Evolutionary conservation across 495 filamentous ascomycete genomes (phyloP).

Genomic region (Podospora appendiculata): DNA sequence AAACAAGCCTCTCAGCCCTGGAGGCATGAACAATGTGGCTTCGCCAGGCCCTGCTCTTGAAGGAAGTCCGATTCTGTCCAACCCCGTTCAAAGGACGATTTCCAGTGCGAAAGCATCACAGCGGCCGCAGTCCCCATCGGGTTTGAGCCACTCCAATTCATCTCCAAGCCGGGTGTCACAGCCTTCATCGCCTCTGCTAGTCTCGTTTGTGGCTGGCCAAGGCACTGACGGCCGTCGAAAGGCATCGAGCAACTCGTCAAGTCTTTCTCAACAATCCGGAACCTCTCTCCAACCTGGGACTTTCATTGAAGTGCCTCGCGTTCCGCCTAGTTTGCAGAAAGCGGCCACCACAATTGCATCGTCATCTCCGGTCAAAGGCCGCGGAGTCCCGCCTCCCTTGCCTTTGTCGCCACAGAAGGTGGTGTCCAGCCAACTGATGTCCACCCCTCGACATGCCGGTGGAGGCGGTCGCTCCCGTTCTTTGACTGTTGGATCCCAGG

Average conservation of each 20-base stretch:
- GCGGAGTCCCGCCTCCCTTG: constrained; percentile 46
- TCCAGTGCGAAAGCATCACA: constrained; percentile 68
- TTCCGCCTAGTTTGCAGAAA: constrained; percentile 52
- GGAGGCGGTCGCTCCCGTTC: constrained; percentile 62
- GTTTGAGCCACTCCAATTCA: constrained; percentile 66
- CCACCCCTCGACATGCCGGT: constrained; percentile 37
- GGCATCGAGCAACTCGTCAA: constrained; percentile 82
- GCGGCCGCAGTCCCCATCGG: constrained; percentile 79
- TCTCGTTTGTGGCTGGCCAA: constrained; percentile 81
- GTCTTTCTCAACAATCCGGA: constrained; percentile 68
- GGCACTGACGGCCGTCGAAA: constrained; percentile 40
- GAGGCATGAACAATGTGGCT: constrained; percentile 27
- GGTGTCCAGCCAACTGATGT: constrained; percentile 21
- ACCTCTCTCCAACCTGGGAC: constrained; percentile 65
- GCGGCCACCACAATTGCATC: constrained; percentile 52
- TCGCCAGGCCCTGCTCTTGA: constrained; percentile 61
- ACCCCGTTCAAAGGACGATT: constrained; percentile 71
- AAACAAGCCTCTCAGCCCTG: constrained; percentile 40
- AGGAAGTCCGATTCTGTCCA: constrained; percentile 73
- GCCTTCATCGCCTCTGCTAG: constrained; percentile 86
- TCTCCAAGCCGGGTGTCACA: constrained; percentile 85
- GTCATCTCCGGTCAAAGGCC: constrained; percentile 69
- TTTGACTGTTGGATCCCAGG: constrained; percentile 89
- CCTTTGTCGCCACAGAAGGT: constrained; percentile 44
- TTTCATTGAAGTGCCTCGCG: constrained; percentile 62